Evolutionary conservation across 1,139 yeast genomes (phyloP), one percentile per base, ranked within the genome.

Genomic region (Yamadazyma friedrichii): DNA sequence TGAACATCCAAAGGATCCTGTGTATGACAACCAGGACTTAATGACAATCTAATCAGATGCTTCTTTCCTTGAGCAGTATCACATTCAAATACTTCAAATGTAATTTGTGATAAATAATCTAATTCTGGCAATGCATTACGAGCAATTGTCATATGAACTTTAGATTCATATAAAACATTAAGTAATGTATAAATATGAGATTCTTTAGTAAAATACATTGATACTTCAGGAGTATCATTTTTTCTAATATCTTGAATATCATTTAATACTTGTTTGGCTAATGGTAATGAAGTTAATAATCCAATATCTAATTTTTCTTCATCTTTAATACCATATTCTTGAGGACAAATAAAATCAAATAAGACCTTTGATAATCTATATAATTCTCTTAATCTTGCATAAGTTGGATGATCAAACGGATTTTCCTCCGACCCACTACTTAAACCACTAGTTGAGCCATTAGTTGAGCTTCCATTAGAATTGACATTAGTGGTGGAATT

Each of bases 11-110:
- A 73, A 13, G 98, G 98, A 62, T 93, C 96, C 56, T 89, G 96
- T 0, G 98, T 89, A 62, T 94, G 97, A 63, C 98, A 94, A 27
- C 99, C 99, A 0, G 98, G 98, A 2, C 97, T 87, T 51, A 94
- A 74, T 13, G 95, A 84, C 47, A 94, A 74, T 54, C 98, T 77
- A 40, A 94, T 84, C 1, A 96, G 83, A 59, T 89, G 95, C 52
- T 86, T 85, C 65, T 89, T 89, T 36, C 80, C 83, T 8, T 82
- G 80, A 10, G 72, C 67, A 44, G 65, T 60, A 24, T 78, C 82
- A 31, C 87, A 77, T 61, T 94, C 98, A 58, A 89, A 94, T 15
- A 93, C 66, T 62, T 94, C 99, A 65, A 94, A 93, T 11, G 84
- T 88, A 52, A 94, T 91, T 58, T 94, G 98, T 0, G 98, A 91